Evolutionary conservation across 2,329 filamentous ascomycete species (phyloP).

Genomic region (Xylaria sp.): DNA sequence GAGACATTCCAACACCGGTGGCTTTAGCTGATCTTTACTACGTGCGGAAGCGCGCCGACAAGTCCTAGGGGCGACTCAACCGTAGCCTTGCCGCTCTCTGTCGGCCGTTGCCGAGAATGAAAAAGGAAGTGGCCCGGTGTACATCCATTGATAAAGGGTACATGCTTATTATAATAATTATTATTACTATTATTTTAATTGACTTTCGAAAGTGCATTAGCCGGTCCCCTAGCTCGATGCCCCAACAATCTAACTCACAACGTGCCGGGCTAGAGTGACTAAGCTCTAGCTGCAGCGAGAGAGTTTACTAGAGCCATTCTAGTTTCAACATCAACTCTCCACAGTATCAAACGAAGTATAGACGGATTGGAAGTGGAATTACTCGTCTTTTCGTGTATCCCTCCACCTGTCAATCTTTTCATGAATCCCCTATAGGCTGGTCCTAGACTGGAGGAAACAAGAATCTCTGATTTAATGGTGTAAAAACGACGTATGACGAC

Average conservation of each 20-base stretch:
- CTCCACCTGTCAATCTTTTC: background rate
- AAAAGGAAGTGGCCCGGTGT: constrained; percentile 19
- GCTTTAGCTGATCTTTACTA: constrained; percentile 46
- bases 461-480: background rate
- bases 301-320: constrained; percentile 16
- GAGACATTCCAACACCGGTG: constrained; percentile 45
- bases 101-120: constrained; percentile 46
- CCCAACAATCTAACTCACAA: constrained; percentile 16
- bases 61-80: constrained; percentile 27
- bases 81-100: constrained; percentile 41
- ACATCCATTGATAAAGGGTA: constrained; percentile 3
- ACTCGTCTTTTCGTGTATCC: too few species aligned
- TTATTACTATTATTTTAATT: background rate
- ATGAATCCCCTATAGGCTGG: background rate
- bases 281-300: constrained; percentile 5
- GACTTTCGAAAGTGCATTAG: constrained; percentile 5
- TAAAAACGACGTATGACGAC: constrained; percentile 41
- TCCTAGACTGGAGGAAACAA: background rate
- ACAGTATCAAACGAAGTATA: background rate
- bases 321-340: constrained; percentile 15
- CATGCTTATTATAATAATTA: constrained; percentile 3
- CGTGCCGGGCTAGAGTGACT: constrained; percentile 8
- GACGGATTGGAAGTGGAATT: background rate
- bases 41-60: constrained; percentile 44
- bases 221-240: background rate